These are phyloP conservation scores for Oryza rufipogon DNA, from an alignment of 176 grass and related monocot species.

Conservation along the genomic window DNA sequence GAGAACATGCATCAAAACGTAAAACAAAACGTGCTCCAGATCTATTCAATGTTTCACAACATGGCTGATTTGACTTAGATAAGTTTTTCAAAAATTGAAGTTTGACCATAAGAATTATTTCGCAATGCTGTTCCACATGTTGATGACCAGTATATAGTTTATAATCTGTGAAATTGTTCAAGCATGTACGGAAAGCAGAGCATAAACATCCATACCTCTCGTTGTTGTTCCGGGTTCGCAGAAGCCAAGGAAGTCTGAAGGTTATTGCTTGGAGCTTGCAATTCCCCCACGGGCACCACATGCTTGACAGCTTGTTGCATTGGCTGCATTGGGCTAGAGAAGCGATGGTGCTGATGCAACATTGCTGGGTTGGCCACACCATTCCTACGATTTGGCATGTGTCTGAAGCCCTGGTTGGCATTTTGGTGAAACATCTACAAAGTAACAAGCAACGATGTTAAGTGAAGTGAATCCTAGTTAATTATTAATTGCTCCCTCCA, in stretches of 20 bases:
- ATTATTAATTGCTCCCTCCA: not conserved
- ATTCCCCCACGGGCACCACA: not conserved
- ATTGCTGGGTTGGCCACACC: not conserved
- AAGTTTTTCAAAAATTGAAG: not conserved
- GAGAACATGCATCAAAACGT: not conserved
- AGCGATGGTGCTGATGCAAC: not conserved
- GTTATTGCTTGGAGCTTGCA: not conserved
- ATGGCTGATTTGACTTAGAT: not conserved
- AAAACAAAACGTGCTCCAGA: not conserved
- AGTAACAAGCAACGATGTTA: not conserved
- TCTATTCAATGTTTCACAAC: no score
- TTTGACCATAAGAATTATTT: not conserved
- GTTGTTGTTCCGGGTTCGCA: slow-evolving; percentile 25
- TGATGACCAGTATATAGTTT: no score
- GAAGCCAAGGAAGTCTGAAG: slow-evolving; percentile 35
- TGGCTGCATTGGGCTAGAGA: not conserved
- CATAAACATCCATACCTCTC: slow-evolving; percentile 15
- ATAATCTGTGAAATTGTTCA: not conserved
- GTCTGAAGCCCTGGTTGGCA: slow-evolving; percentile 20
- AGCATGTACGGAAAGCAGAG: not conserved
- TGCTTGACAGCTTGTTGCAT: not conserved
- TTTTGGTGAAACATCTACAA: slow-evolving; percentile 32
- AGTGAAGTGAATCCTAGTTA: not conserved
- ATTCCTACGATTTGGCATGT: slow-evolving; percentile 3
- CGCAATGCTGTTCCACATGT: not conserved